These are phyloP conservation scores for Aureobasidium namibiae DNA, from an alignment of 2,329 filamentous ascomycete species.

Conservation along the genomic window DNA sequence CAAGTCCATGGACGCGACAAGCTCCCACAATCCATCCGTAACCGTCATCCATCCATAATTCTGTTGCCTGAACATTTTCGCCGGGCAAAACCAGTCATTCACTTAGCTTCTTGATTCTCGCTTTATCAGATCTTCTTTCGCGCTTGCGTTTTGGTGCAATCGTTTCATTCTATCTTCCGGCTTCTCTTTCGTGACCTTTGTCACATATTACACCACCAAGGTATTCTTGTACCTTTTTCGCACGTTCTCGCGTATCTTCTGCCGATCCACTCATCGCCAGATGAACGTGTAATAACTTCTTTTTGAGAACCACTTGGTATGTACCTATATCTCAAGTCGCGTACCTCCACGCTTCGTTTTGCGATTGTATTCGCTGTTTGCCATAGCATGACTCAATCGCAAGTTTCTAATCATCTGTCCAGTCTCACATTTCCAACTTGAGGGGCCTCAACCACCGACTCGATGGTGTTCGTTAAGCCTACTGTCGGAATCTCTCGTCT, in stretches of 20 bases:
- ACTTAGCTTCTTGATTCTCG: background rate
- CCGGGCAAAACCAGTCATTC: conserved; percentile 10
- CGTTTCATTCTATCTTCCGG: background rate
- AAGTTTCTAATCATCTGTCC: background rate
- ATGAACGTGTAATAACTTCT: conserved; percentile 73
- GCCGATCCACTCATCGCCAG: conserved; percentile 84
- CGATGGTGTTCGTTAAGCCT: conserved; percentile 73
- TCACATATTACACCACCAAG: conserved; percentile 9
- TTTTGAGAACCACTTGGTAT: conserved; percentile 4
- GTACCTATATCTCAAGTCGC: background rate
- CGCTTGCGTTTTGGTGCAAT: background rate
- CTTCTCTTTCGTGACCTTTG: background rate
- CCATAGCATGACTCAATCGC: background rate
- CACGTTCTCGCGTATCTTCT: conserved; percentile 65
- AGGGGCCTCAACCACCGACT: conserved; percentile 61
- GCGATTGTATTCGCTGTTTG: background rate
- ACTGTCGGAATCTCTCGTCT: conserved; percentile 86
- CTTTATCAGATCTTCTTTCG: conserved; percentile 12
- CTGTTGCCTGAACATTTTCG: conserved; percentile 13
- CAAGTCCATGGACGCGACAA: background rate
- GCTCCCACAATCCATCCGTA: conserved; percentile 2
- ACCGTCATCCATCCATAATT: conserved; percentile 12
- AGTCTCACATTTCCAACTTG: conserved; percentile 36
- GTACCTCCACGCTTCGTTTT: no score
- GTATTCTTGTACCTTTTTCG: conserved; percentile 9